phyloP scores from a whole-genome alignment of 257 asterid species.

The Prunella vulgaris region DNA sequence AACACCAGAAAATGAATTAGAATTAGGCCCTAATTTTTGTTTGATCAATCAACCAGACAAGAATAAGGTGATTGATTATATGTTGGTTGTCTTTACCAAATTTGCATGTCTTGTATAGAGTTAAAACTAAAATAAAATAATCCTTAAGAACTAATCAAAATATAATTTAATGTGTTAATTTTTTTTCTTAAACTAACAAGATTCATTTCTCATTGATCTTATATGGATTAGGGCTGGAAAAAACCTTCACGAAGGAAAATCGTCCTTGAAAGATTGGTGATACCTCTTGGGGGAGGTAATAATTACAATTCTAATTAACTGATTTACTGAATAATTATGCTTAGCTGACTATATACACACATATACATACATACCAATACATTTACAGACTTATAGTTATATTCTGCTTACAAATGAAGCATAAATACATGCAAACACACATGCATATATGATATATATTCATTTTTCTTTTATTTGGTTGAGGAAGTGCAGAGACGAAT shows the following conservation, averaged over 20 bases:
- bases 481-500: not conserved
- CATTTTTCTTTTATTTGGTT: not conserved
- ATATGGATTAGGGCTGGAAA: constrained; percentile 14
- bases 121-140: not conserved
- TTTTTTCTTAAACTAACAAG: too few relatives aligned
- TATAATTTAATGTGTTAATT: not conserved
- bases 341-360: not conserved
- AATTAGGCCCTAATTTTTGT: constrained; percentile 2
- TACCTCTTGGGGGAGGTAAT: constrained; percentile 21
- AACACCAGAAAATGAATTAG: not conserved
- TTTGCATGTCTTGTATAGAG: not conserved
- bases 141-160: not conserved
- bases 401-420: not conserved
- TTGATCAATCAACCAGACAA: not conserved
- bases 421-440: not conserved
- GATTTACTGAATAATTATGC: not conserved
- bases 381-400: too few relatives aligned
- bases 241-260: constrained; percentile 11
- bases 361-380: too few relatives aligned
- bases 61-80: constrained; percentile 7
- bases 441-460: too few relatives aligned
- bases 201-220: not conserved
- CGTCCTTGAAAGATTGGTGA: constrained; percentile 24
- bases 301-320: not conserved
- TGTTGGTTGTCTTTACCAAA: not conserved